Evolutionary conservation across 208 protist species (phyloP).

Genomic region (Trypanosoma cruzi): DNA sequence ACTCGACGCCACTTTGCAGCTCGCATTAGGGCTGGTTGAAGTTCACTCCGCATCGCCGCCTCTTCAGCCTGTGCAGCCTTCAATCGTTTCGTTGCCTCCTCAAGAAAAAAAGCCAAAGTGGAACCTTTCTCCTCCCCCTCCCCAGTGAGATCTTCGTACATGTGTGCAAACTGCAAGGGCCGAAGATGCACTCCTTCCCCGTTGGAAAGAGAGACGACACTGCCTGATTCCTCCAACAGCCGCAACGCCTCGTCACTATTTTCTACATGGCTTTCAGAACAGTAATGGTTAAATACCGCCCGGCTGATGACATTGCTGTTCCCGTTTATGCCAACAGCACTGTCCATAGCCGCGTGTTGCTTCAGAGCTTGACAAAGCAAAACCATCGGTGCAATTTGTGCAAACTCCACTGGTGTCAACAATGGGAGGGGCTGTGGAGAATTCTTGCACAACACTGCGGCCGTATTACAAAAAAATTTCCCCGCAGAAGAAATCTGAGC

Average conservation of each 20-base stretch:
- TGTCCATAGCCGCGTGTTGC: slow-evolving; percentile 43
- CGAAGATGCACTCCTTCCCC: slow-evolving; percentile 59
- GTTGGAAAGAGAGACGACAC: slow-evolving; percentile 54
- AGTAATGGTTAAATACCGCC: slow-evolving; percentile 53
- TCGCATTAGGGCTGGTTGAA: slow-evolving; percentile 49
- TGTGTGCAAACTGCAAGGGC: slow-evolving; percentile 57
- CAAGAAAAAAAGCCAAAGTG: slow-evolving; percentile 37
- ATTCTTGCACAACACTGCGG: not conserved
- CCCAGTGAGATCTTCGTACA: slow-evolving; percentile 14
- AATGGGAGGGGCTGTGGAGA: not conserved
- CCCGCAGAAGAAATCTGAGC: not conserved
- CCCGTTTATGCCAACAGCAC: slow-evolving; percentile 19
- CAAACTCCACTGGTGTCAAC: slow-evolving; percentile 35
- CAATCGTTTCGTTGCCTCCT: slow-evolving; percentile 41
- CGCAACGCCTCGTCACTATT: slow-evolving; percentile 44
- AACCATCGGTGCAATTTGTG: slow-evolving; percentile 44
- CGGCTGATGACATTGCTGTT: slow-evolving; percentile 56
- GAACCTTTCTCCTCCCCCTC: not conserved
- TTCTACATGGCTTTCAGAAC: slow-evolving; percentile 47
- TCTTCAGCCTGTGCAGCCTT: slow-evolving; percentile 36
- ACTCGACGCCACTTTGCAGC: slow-evolving; percentile 57
- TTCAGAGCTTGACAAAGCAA: slow-evolving; percentile 57
- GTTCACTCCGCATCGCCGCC: slow-evolving; percentile 33
- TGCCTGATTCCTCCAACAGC: slow-evolving; percentile 46
- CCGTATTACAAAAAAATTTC: not conserved